Evolutionary conservation across 2,329 filamentous ascomycete genomes (phyloP).

Genomic region (Sporothrix pseudoabietina): DNA sequence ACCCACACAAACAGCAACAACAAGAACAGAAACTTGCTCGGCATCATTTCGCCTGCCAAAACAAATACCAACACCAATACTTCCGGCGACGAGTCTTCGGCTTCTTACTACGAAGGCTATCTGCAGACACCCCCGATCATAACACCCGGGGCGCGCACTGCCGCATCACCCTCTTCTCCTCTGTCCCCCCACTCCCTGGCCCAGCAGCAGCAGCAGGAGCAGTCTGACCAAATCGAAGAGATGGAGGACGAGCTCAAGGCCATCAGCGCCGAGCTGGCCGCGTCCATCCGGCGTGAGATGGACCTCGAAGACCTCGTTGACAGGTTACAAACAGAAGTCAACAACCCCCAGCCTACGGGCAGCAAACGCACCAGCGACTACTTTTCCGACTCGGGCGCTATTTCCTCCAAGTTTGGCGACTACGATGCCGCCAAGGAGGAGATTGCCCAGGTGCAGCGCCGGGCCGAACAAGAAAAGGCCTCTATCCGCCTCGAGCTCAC

Average conservation of each 20-base stretch:
- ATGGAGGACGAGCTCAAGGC: constrained; percentile 93
- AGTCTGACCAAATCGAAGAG: constrained; percentile 66
- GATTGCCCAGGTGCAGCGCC: constrained; percentile 78
- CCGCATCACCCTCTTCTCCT: constrained; percentile 34
- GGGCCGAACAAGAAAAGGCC: constrained; percentile 88
- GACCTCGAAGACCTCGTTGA: constrained; percentile 95
- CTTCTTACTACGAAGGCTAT: constrained; percentile 55
- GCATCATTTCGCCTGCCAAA: constrained; percentile 24
- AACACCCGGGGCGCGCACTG: constrained; percentile 37
- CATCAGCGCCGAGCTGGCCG: constrained; percentile 88
- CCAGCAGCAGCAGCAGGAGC: not conserved
- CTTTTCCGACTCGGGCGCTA: constrained; percentile 93
- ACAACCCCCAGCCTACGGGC: constrained; percentile 58
- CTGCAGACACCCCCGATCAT: constrained; percentile 51
- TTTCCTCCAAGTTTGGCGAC: constrained; percentile 72
- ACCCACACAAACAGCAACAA: not conserved
- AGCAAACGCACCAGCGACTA: constrained; percentile 91
- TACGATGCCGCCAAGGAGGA: constrained; percentile 66
- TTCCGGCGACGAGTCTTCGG: constrained; percentile 47
- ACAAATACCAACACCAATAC: constrained; percentile 40
- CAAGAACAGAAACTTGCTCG: constrained; percentile 28
- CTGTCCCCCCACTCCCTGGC: constrained; percentile 45
- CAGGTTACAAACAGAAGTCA: constrained; percentile 75
- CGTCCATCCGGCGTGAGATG: constrained; percentile 92
- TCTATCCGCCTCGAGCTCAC: constrained; percentile 82